Base-by-base conservation (phyloP, 2,329 filamentous ascomycete species). In the Fusarium tuaranense region DNA sequence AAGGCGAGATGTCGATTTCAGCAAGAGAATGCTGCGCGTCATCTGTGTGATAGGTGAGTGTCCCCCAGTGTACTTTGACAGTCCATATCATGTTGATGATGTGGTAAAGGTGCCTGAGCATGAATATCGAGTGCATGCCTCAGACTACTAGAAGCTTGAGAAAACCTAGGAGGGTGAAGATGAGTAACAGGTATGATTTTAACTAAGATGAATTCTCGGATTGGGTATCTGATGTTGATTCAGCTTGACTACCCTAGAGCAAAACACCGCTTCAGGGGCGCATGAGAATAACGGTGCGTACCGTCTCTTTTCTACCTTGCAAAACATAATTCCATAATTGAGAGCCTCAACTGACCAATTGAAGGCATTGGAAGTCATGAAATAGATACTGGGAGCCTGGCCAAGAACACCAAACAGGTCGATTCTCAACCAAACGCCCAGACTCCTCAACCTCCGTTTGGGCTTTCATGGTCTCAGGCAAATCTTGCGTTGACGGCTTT, bases 401-500 rank as follows among this genome's bases (percentile, higher is more conserved):
- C n/a, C 63, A 58, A 48, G 41, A 59, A 58, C 13, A 8, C n/a
- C 30, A 10, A 22, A 20, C 55, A 22, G 18, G 27, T 6, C 32
- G 25, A 39, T 8, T 7, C 38, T 27, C n/a, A 16, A 4, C 5
- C 16, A 5, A 16, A 53, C 38, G 8, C 13, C 2, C 22, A n/a
- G 25, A 20, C 16, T 39, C 22, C 36, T 7, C 61, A 51, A 12
- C 76, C 79, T 8, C 83, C 82, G 0, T 83, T 84, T 48, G 82
- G 82, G 4, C 73, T 86, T 34, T 83, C 81, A 27, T 86, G 84
- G 84, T 48, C 76, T 12, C 83, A 85, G 62, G 83, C 82, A n/a
- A 70, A 81, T 20, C 73, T 79, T 16, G 80, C 82, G 6, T 61
- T 86, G 7, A 69, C 73, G 7, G 77, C 81, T 4, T 86, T 83